Evolutionary conservation across 2,329 filamentous ascomycete species (phyloP), one percentile per base, ranked within the genome.

Genomic region (Alternaria gaisen): DNA sequence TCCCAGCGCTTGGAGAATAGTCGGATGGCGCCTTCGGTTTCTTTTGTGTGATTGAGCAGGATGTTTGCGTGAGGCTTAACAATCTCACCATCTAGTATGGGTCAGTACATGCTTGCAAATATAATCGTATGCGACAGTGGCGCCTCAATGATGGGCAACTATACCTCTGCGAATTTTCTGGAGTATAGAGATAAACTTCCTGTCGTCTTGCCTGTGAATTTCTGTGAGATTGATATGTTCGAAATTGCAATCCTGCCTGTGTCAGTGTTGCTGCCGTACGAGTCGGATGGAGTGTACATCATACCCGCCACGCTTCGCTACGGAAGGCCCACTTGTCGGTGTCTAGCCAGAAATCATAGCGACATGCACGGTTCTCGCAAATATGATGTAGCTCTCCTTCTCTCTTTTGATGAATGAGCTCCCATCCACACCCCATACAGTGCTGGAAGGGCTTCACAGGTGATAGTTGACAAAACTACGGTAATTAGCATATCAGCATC

Each of bases 301-400:
- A 5, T 64, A 70, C 76, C 12, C 77, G 60, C 88, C 88, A 90
- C 0, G 82, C 83, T 2, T 73, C 58, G 64, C 85, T 87, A 18
- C 80, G 77, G 65, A 90, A 90, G 0, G 87, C 87, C 85, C 86
- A 90, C 66, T 87, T 87, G 10, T 89, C 83, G 14, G 72, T 74
- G 24, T 86, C 82, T 5, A 67, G 18, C 43, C 51, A 58, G 56
- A 80, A 86, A 24, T 67, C 32, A 0, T 83, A 80, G 6, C 47
- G 43, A 30, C 69, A 69, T 7, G 51, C 48, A 8, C 24, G 67
- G 34, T 74, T 71, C 47, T 69, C 66, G 42, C 62, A 71, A 43
- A 26, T 57, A 54, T 68, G 67, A 41, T 65, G 53, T 14, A 56
- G 10, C 24, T 41, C 7, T 22, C 20, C n/a, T 3, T 60, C 10